Base-by-base conservation (phyloP, 1,284 basidiomycete genomes). In the Ganoderma sp. region DNA sequence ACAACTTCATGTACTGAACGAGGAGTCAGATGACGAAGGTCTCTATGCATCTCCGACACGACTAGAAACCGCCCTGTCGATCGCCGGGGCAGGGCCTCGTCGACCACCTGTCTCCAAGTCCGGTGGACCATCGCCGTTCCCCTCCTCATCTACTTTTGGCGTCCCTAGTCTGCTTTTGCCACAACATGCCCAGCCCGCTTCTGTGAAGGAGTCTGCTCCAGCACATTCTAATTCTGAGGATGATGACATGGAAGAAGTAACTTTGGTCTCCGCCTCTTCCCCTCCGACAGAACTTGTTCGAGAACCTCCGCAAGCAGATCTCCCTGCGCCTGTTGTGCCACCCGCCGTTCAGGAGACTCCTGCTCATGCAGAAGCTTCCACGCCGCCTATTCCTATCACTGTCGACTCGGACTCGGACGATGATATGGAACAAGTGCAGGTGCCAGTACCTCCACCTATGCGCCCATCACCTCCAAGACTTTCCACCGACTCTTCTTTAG, bases 41-140 rank as follows among this genome's bases (percentile, higher is more conserved):
- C 78, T 84, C 37, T 81, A 83, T 25, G 81, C 84, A 25, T 85
- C 86, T 9, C 84, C 84, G 0, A 87, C 82, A 42, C 82, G 88
- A 28, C 78, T 92, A 28, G 87, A 88, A 71, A 90, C 89, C 0
- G 88, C 85, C 1, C 77, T 92, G 39, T 84, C 89, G 12, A 87
- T 92, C 56, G 91, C 85, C 7, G 87, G 87, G 65, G 83, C 88
- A 14, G 82, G 82, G 12, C 81, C 82, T 28, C 34, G 73, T 45
- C 73, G 73, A 22, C 70, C 67, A 19, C 62, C 71, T 1, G 8
- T n/a, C 7, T 67, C 71, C 0, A 69, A 60, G 39, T 62, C 65
- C 9, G 62, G 58, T 3, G 37, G 43, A 1, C 50, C 54, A 0
- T 54, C 60, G 8, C 56, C 62, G 9, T 70, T 67, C 54, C 42